These are phyloP conservation scores for Boletus insuetus DNA, from an alignment of 768 basidiomycete species.

Conservation along the genomic window DNA sequence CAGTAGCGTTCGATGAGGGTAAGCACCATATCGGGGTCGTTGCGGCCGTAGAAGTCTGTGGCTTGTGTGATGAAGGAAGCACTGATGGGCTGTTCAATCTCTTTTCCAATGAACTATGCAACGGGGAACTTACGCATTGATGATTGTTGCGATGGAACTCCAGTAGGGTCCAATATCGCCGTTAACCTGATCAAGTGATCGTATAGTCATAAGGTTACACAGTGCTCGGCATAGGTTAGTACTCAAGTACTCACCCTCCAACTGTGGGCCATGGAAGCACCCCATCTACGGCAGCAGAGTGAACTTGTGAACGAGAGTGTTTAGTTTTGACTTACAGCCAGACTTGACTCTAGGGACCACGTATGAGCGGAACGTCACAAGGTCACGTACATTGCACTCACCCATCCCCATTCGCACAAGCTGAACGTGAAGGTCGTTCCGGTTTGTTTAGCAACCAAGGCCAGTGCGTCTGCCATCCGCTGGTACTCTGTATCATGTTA, in stretches of 20 bases:
- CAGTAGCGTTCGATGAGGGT: background rate
- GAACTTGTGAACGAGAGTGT: constrained; percentile 2
- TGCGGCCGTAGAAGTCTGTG: constrained; percentile 61
- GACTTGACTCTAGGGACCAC: constrained; percentile 46
- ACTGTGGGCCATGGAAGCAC: constrained; percentile 36
- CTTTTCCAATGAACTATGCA: background rate
- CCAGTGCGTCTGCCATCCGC: constrained; percentile 59
- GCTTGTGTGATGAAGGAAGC: constrained; percentile 64
- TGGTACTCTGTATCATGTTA: constrained; percentile 43
- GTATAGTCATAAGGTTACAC: background rate
- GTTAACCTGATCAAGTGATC: constrained; percentile 11
- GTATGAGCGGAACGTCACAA: background rate
- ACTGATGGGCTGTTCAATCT: constrained; percentile 29
- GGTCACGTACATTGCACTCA: constrained; percentile 28
- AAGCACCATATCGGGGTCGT: constrained; percentile 62
- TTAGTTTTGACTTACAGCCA: constrained; percentile 52
- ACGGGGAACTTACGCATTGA: constrained; percentile 43
- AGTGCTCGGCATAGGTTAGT: background rate
- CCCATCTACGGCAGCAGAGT: constrained; percentile 30
- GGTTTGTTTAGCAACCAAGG: constrained; percentile 39
- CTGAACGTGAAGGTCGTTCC: constrained; percentile 58
- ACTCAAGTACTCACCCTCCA: constrained; percentile 39
- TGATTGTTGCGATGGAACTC: constrained; percentile 50
- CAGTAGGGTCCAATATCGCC: constrained; percentile 39
- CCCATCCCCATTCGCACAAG: constrained; percentile 66